phyloP scores from a whole-genome alignment of 345 rosid species.

The rapeseed (Brassica napus) region DNA sequence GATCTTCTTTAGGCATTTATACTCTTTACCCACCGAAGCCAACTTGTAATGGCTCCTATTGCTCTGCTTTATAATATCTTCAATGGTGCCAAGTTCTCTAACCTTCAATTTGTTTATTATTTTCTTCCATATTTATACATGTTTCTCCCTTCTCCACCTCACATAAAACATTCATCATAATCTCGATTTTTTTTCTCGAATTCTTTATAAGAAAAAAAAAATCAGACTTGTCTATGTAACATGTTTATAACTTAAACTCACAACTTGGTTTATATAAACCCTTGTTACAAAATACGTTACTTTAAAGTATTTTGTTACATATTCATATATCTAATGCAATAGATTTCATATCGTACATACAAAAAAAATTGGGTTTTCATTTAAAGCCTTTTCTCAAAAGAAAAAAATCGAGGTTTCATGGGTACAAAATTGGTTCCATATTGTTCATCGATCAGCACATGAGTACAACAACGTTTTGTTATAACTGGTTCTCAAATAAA shows the following conservation, averaged over 20 bases:
- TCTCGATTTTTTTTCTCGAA: not conserved
- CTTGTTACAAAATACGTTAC: not conserved
- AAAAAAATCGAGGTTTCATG: too few relatives aligned
- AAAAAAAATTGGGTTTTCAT: not conserved
- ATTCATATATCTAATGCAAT: not conserved
- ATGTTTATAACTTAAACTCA: not conserved
- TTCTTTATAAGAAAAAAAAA: not conserved
- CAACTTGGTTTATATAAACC: not conserved
- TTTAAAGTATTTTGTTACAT: not conserved
- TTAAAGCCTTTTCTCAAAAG: too few relatives aligned
- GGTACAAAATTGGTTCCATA: not conserved
- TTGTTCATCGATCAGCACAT: not conserved
- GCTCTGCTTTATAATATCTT: conserved; percentile 24
- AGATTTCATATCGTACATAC: not conserved
- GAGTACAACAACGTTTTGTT: not conserved
- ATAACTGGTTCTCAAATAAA: too few relatives aligned
- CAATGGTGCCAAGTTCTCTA: conserved; percentile 28
- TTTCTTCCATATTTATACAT: conserved; percentile 3
- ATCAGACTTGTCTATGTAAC: not conserved
- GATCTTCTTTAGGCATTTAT: conserved; percentile 36
- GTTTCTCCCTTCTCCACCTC: conserved; percentile 26
- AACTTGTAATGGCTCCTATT: conserved; percentile 32
- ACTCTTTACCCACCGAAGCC: conserved; percentile 32
- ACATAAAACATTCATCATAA: conserved; percentile 1
- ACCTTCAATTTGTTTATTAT: conserved; percentile 16